Conservation (phyloP, 768 basidiomycete genomes). For the Saitozyma podzolica region DNA sequence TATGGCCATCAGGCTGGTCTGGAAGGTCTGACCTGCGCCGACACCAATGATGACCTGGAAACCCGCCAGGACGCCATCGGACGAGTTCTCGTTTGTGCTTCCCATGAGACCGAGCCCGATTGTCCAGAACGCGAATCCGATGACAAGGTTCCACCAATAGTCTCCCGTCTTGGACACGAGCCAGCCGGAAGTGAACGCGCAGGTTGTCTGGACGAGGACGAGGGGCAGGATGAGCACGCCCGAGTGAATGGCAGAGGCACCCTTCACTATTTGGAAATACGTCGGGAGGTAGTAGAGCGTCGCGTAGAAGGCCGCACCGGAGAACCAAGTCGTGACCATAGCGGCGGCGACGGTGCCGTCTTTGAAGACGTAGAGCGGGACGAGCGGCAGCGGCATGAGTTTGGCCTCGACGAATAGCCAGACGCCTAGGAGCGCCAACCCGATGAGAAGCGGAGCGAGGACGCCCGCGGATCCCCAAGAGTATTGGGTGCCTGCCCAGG, state of each 20-base stretch:
- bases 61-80: slow-evolving; percentile 60
- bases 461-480: slow-evolving; percentile 71
- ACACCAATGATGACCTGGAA: slow-evolving; percentile 64
- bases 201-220: slow-evolving; percentile 64
- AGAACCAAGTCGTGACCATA: slow-evolving; percentile 69
- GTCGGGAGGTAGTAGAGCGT: slow-evolving; percentile 71
- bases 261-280: slow-evolving; percentile 72
- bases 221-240: slow-evolving; percentile 70
- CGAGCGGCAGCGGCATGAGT: slow-evolving; percentile 67
- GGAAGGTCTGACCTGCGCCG: slow-evolving; percentile 62
- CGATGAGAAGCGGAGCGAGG: slow-evolving; percentile 62
- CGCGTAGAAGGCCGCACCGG: slow-evolving; percentile 53
- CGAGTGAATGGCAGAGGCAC: slow-evolving; percentile 65
- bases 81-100: slow-evolving; percentile 60
- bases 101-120: slow-evolving; percentile 71
- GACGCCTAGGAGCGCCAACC: slow-evolving; percentile 59
- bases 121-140: slow-evolving; percentile 69
- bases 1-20: slow-evolving; percentile 56
- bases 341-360: slow-evolving; percentile 67
- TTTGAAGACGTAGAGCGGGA: slow-evolving; percentile 73
- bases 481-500: slow-evolving; percentile 75
- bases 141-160: slow-evolving; percentile 65
- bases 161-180: slow-evolving; percentile 66
- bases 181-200: slow-evolving; percentile 59
- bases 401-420: slow-evolving; percentile 76